phyloP scores from a whole-genome alignment of 2,329 filamentous ascomycete genomes.

The Phyllosticta citribraziliensis region DNA sequence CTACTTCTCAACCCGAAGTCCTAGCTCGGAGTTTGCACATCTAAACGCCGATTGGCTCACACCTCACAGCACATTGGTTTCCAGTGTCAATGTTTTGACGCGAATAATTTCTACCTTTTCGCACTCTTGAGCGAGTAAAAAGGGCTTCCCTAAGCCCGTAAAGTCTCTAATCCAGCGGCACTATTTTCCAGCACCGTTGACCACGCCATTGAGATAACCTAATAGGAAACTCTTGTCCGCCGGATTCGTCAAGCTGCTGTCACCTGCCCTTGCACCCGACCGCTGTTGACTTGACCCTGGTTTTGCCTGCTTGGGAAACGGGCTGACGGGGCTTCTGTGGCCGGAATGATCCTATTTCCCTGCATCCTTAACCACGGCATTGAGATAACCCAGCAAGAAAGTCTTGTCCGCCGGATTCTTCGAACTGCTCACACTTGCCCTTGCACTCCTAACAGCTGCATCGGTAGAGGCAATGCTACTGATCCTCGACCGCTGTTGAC shows the following conservation, averaged over 20 bases:
- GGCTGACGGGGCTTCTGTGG: constrained; percentile 28
- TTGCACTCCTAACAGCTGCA: neutral
- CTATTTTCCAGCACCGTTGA: constrained; percentile 22
- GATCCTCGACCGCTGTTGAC: constrained; percentile 22
- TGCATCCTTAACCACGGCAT: constrained; percentile 40
- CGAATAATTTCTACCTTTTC: no score
- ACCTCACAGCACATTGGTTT: neutral
- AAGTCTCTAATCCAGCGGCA: neutral
- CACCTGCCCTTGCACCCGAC: constrained; percentile 9
- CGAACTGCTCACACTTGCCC: constrained; percentile 9
- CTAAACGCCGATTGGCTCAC: constrained; percentile 7
- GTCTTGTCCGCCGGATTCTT: constrained; percentile 55
- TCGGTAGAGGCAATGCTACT: constrained; percentile 18
- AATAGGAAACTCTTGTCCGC: constrained; percentile 69
- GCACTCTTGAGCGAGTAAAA: neutral
- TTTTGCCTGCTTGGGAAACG: constrained; percentile 21
- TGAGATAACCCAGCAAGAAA: constrained; percentile 67
- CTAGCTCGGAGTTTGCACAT: neutral
- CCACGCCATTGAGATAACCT: constrained; percentile 57
- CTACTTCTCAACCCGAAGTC: neutral
- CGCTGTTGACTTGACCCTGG: constrained; percentile 14
- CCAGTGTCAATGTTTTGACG: no score
- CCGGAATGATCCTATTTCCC: constrained; percentile 18
- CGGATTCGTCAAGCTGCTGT: constrained; percentile 30
- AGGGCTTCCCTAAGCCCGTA: neutral